Evolutionary conservation across 108 stramenopile genomes (phyloP).

Genomic region (Skeletonema marinoi): DNA sequence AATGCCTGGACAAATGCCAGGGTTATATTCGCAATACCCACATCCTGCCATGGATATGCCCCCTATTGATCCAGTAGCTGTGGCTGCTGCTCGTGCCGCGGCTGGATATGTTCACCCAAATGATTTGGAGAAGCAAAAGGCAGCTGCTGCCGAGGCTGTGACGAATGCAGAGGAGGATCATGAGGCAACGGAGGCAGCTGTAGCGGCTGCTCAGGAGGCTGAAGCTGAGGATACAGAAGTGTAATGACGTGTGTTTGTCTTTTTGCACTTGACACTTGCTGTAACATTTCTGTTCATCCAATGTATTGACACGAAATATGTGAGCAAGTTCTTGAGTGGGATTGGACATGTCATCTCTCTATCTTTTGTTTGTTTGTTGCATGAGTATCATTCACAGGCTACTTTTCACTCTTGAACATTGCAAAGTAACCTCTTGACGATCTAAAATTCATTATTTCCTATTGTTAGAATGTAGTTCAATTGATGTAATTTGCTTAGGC

Average conservation of each 20-base stretch:
- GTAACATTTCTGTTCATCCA: neutral
- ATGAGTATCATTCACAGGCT: neutral
- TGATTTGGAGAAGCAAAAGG: conserved; percentile 15
- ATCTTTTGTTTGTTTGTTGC: neutral
- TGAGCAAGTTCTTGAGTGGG: neutral
- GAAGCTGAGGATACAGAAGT: conserved; percentile 11
- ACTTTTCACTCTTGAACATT: neutral
- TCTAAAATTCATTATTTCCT: neutral
- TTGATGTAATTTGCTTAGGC: neutral
- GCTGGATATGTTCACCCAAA: conserved; percentile 46
- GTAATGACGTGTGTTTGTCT: neutral
- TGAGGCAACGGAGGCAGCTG: conserved; percentile 19
- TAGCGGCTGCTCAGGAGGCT: conserved; percentile 34
- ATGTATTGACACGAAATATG: neutral
- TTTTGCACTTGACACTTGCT: neutral
- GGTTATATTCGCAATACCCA: conserved; percentile 35
- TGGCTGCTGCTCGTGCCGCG: conserved; percentile 1
- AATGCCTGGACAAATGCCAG: conserved; percentile 19
- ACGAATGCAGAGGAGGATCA: conserved; percentile 6
- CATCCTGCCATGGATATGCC: conserved; percentile 38
- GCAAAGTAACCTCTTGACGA: neutral
- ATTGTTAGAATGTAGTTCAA: neutral
- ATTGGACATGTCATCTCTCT: neutral
- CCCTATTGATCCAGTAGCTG: conserved; percentile 31
- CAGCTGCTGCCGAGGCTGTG: conserved; percentile 1